Evolutionary conservation across 2,329 filamentous ascomycete genomes (phyloP).

Genomic region (Knufia petricola): DNA sequence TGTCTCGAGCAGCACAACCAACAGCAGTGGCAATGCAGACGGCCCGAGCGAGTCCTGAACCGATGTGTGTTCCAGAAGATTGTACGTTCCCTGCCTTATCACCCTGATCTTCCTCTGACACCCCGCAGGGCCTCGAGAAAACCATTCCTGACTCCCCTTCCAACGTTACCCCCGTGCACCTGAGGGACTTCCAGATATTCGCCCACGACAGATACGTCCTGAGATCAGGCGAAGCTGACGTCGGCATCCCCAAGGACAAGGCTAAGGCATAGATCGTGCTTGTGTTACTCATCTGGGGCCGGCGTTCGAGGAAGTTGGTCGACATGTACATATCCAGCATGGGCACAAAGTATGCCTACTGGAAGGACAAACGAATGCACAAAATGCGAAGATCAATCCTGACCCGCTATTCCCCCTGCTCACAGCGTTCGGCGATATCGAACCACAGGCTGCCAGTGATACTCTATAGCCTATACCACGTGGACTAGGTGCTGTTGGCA

Average conservation of each 20-base stretch:
- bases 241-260: slow-evolving; percentile 19
- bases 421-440: no score
- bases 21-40: slow-evolving; percentile 90
- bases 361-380: no score
- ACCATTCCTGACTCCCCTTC: slow-evolving; percentile 63
- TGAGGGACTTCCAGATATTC: slow-evolving; percentile 47
- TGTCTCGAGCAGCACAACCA: slow-evolving; percentile 98
- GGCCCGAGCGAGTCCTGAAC: slow-evolving; percentile 80
- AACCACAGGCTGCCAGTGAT: no score
- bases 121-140: slow-evolving; percentile 65
- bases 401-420: no score
- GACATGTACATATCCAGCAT: slow-evolving; percentile 2
- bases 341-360: background rate
- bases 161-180: slow-evolving; percentile 62
- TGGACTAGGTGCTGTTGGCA: no score
- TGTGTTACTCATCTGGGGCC: background rate
- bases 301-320: background rate
- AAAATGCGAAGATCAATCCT: no score
- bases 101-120: slow-evolving; percentile 5
- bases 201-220: slow-evolving; percentile 24
- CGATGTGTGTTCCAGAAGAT: slow-evolving; percentile 92
- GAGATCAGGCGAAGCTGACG: slow-evolving; percentile 21
- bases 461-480: no score
- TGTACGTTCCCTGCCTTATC: slow-evolving; percentile 49
- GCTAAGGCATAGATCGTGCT: background rate